Conservation (phyloP, 805 yeast genomes). For the Lachancea meyersii region DNA sequence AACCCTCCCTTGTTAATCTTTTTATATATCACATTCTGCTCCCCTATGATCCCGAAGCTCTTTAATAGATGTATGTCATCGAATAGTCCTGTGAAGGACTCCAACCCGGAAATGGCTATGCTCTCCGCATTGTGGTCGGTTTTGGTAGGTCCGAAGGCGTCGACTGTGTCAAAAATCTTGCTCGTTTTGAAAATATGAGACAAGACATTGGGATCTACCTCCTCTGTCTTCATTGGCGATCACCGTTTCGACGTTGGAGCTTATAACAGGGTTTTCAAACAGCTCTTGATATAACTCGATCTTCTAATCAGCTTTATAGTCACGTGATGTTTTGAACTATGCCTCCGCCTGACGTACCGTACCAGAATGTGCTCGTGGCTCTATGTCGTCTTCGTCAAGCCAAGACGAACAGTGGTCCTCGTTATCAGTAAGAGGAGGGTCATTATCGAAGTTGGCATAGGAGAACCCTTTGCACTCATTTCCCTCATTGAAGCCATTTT, state of each 20-base stretch:
- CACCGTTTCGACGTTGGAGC: neutral
- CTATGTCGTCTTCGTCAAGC: slow-evolving; percentile 40
- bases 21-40: slow-evolving; percentile 20
- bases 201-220: neutral
- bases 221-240: neutral
- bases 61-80: slow-evolving; percentile 26
- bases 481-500: slow-evolving; percentile 7
- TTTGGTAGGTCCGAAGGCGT: neutral
- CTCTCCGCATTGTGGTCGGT: slow-evolving; percentile 15
- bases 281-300: neutral
- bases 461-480: slow-evolving; percentile 44
- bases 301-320: neutral
- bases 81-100: slow-evolving; percentile 21
- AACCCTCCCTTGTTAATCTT: slow-evolving; percentile 24
- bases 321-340: neutral
- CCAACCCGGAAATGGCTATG: slow-evolving; percentile 16
- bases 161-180: slow-evolving; percentile 1
- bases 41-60: slow-evolving; percentile 27
- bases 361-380: neutral
- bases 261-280: neutral
- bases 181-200: neutral
- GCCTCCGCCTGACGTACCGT: neutral
- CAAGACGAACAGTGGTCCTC: slow-evolving; percentile 38
- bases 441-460: slow-evolving; percentile 43
- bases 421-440: slow-evolving; percentile 32